Evolutionary conservation across 2,329 filamentous ascomycete species (phyloP), one percentile per base, ranked within the genome.

Genomic region (Trichoderma sp.): DNA sequence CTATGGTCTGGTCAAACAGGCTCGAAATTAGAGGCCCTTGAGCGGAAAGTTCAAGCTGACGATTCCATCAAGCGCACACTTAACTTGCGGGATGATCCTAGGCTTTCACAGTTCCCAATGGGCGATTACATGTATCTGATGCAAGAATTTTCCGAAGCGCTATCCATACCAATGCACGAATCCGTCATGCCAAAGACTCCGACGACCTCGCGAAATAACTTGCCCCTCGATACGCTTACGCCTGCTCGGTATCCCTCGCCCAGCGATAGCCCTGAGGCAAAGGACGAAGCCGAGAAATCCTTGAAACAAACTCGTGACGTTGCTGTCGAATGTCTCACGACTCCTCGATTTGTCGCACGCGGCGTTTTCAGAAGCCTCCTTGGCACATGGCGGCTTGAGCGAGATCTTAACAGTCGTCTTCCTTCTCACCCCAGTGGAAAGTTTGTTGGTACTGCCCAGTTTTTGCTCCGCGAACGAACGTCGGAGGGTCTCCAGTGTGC

Each of bases 51-150:
- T 12, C 70, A 74, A 5, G 72, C 77, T 0, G 84, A 86, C 65
- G 76, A 77, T 19, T 83, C 81, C 0, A 79, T 85, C 8, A 75
- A 79, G 32, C 78, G 81, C 25, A 84, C 85, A 0, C 73, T 87
- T 0, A 72, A 77, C 3, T 80, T 92, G 35, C 84, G 89, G 13
- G 73, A 73, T 25, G 84, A 85, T 72, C 82, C 78, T 10, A 84
- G 81, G 6, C 78, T 79, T 71, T 90, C 76, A 69, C 92, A 95
- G 72, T 95, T 93, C 72, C 92, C 92, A 42, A 94, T 94, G 89
- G 89, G 89, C 10, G 92, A 96, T 77, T 94, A 94, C 76, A 78
- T 88, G 8, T 94, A 89, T 69, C 78, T 94, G 13, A 89, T 94
- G 83, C 88, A 93, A 71, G 86, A 90, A 13, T 88, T 94, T 68